A percentile compares a stretch with the other conserved stretches of the same genome.
These are phyloP conservation scores for Crassisporium funariophilum DNA, from an alignment of 768 basidiomycete genomes.

Conservation along the genomic window DNA sequence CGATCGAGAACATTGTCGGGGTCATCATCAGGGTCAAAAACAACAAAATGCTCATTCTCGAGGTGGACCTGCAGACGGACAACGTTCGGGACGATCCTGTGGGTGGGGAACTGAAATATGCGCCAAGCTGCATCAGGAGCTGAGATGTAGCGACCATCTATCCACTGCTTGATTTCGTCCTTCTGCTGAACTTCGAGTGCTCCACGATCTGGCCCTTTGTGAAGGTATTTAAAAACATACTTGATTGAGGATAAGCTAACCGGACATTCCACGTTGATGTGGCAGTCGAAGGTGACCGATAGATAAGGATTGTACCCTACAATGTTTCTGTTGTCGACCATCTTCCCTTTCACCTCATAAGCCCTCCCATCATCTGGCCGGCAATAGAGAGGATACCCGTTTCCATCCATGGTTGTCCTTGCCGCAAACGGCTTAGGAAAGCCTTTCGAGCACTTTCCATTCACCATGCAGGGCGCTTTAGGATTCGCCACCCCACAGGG, in stretches of 20 bases:
- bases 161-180: conserved; percentile 38
- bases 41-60: conserved; percentile 37
- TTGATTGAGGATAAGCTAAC: conserved; percentile 39
- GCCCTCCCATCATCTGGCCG: conserved; percentile 30
- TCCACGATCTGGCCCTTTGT: conserved; percentile 38
- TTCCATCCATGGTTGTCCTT: conserved; percentile 17
- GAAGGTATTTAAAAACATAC: conserved; percentile 51
- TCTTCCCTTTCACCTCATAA: conserved; percentile 21
- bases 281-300: conserved; percentile 35
- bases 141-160: conserved; percentile 39
- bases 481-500: conserved; percentile 38
- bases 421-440: conserved; percentile 32
- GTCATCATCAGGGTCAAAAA: conserved; percentile 33
- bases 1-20: conserved; percentile 22
- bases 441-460: conserved; percentile 31
- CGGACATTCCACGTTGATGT: conserved; percentile 49
- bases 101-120: conserved; percentile 34
- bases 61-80: conserved; percentile 46
- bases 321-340: conserved; percentile 38
- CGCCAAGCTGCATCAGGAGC: conserved; percentile 38
- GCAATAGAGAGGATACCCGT: conserved; percentile 27
- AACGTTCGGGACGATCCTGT: conserved; percentile 40
- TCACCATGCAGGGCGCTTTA: conserved; percentile 39
- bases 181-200: conserved; percentile 25
- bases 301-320: conserved; percentile 43